phyloP scores from a whole-genome alignment of 2,329 filamentous ascomycete species.

The Cladosporium phlei region DNA sequence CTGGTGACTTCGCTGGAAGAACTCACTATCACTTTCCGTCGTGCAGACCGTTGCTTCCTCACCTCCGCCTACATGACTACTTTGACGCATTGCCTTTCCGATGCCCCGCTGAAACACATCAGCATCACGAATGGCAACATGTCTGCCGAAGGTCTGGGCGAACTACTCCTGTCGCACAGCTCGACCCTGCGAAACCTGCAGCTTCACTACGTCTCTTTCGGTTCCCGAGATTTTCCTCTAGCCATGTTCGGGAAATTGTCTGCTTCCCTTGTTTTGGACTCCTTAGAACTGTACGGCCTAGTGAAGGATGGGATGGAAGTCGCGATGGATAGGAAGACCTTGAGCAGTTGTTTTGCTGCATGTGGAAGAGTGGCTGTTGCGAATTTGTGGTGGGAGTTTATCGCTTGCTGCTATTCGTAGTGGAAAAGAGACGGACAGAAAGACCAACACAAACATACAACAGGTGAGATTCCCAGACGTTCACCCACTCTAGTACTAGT shows the following conservation, averaged over 20 bases:
- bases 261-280: background rate
- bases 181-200: background rate
- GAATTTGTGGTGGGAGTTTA: background rate
- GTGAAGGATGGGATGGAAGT: background rate
- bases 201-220: background rate
- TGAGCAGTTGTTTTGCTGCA: background rate
- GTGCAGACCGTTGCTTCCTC: background rate
- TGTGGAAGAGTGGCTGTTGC: background rate
- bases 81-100: background rate
- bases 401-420: background rate
- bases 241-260: background rate
- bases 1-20: background rate
- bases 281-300: background rate
- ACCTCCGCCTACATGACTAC: background rate
- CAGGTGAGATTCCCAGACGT: too few relatives aligned
- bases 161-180: background rate
- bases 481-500: too few relatives aligned
- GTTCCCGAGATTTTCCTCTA: background rate
- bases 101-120: background rate
- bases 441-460: too few relatives aligned
- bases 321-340: background rate
- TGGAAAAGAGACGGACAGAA: too few relatives aligned
- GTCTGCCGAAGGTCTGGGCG: background rate
- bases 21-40: background rate
- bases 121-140: background rate